phyloP scores from a whole-genome alignment of 2,329 filamentous ascomycete genomes.

The Diplocarpon mali region DNA sequence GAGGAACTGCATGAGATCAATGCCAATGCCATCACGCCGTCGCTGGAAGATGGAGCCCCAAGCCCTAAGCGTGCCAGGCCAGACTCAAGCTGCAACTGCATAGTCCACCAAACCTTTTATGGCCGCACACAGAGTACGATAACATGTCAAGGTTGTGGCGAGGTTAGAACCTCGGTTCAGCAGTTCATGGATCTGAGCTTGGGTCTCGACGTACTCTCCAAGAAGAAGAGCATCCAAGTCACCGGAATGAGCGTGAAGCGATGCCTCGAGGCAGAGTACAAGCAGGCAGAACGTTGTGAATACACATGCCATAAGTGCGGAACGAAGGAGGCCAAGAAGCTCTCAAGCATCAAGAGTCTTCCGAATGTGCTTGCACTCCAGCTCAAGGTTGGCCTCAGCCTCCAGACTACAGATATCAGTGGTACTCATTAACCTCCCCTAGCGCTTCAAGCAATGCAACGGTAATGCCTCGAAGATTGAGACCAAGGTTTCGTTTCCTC shows the following conservation, averaged over 20 bases:
- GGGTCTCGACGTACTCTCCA: conserved; percentile 65
- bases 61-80: conserved; percentile 16
- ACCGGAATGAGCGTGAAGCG: conserved; percentile 50
- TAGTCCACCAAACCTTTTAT: conserved; percentile 90
- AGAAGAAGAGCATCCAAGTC: conserved; percentile 44
- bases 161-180: conserved; percentile 71
- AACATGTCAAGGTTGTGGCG: conserved; percentile 79
- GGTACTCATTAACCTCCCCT: conserved; percentile 5
- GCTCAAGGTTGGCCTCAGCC: conserved; percentile 57
- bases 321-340: conserved; percentile 70
- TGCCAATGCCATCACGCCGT: conserved; percentile 36
- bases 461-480: conserved; percentile 79
- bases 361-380: conserved; percentile 88
- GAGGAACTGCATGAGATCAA: conserved; percentile 84
- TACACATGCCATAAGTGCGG: conserved; percentile 78
- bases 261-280: conserved; percentile 79
- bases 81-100: conserved; percentile 57
- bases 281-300: conserved; percentile 75
- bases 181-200: conserved; percentile 86
- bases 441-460: conserved; percentile 65
- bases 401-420: neutral
- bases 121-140: conserved; percentile 85
- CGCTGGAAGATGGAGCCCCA: conserved; percentile 16
- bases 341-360: conserved; percentile 71
- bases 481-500: conserved; percentile 72